A percentile compares a stretch with the other conserved stretches of the same genome.
Evolutionary conservation across 2,329 filamentous ascomycete genomes (phyloP).

Genomic region (Fusarium begoniae): DNA sequence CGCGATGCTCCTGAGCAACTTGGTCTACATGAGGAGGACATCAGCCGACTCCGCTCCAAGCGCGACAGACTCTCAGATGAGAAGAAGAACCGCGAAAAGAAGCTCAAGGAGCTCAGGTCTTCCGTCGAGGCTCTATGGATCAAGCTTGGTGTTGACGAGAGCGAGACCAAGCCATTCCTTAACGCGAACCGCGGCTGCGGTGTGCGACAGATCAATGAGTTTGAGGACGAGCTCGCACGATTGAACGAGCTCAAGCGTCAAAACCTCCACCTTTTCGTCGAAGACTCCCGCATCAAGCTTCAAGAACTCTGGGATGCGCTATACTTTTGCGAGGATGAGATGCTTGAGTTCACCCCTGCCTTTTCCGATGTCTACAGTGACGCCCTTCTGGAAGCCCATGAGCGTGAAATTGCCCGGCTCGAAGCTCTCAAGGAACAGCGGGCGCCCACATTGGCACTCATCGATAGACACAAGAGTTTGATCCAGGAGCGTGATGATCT

Average conservation of each 20-base stretch:
- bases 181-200: slow-evolving; percentile 90
- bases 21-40: slow-evolving; percentile 87
- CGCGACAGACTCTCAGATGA: slow-evolving; percentile 88
- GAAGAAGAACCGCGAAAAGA: slow-evolving; percentile 84
- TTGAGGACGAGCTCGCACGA: slow-evolving; percentile 86
- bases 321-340: slow-evolving; percentile 97
- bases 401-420: slow-evolving; percentile 85
- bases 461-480: slow-evolving; percentile 84
- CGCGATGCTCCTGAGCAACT: slow-evolving; percentile 93
- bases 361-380: slow-evolving; percentile 98
- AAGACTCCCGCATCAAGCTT: slow-evolving; percentile 88
- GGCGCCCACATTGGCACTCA: slow-evolving; percentile 80
- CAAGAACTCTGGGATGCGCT: slow-evolving; percentile 95
- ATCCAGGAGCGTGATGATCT: slow-evolving; percentile 89
- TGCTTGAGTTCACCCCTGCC: slow-evolving; percentile 96
- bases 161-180: slow-evolving; percentile 85
- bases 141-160: slow-evolving; percentile 83
- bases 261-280: slow-evolving; percentile 94
- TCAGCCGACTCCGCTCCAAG: slow-evolving; percentile 75
- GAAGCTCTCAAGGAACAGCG: slow-evolving; percentile 88
- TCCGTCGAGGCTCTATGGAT: slow-evolving; percentile 91
- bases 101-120: slow-evolving; percentile 76
- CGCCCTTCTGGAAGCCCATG: slow-evolving; percentile 91
- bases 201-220: slow-evolving; percentile 92
- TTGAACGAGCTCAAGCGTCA: slow-evolving; percentile 94